Base-by-base conservation (phyloP, 805 yeast species). In the Metschnikowia reukaufii region DNA sequence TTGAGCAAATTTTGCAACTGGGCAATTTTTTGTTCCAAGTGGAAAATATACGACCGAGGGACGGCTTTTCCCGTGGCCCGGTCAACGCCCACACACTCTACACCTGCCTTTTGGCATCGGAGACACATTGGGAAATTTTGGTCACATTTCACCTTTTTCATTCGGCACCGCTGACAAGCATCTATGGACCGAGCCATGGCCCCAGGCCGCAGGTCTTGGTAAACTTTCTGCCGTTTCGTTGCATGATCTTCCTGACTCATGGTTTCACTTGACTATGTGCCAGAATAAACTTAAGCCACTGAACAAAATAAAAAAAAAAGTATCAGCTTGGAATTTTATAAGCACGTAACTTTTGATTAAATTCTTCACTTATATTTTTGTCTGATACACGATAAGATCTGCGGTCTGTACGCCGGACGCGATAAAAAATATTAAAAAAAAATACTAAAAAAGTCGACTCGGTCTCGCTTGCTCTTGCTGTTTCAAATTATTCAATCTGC, bases 31-130 rank as follows among this genome's bases (percentile, higher is more conserved):
- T 81, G 83, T 60, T 89, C 97, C 48, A 89, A 67, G 55, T 83
- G 84, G 17, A 81, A 76, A 3, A 88, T 79, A 59, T 86, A 86
- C 2, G 89, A 85, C 32, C 97, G 69, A 0, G 97, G 95, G 1
- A 89, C 81, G 54, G 86, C 89, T 45, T 96, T 72, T 0, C 96
- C 96, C 0, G 96, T 88, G 6, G 90, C 88, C 0, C 96, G 90
- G 61, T 91, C 97, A 3, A 87, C 65, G 0, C 95, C 88, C 4
- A 88, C 82, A 66, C 97, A 90, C 6, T 86, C 87, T 2, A 71
- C 84, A 5, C 81, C 78, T 9, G 86, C 84, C 57, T 81, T 79
- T 36, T 64, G 70, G 61, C 91, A 84, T 30, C 75, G 73, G n/a
- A 77, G 62, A 58, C 91, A 84, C 45, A 76, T 73, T 3, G 91